Evolutionary conservation across 2,329 filamentous ascomycete genomes (phyloP).

Genomic region (Graphilbum ipis-grandicollis): DNA sequence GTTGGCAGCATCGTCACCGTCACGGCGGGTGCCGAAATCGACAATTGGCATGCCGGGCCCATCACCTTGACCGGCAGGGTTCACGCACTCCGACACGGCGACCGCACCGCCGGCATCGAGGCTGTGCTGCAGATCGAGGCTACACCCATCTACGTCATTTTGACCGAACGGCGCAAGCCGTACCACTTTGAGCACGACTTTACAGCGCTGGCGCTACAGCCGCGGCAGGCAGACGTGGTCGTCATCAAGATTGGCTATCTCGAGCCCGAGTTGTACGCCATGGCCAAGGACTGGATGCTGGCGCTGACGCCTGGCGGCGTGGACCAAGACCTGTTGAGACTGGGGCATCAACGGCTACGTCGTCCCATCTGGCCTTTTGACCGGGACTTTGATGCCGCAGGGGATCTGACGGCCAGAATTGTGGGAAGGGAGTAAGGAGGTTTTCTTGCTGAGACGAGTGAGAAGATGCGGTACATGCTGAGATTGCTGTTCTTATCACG

Average conservation of each 20-base stretch:
- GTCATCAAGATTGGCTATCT: constrained; percentile 39
- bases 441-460: too few relatives aligned
- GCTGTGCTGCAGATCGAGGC: constrained; percentile 29
- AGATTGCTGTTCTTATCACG: too few relatives aligned
- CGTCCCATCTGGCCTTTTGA: constrained; percentile 25
- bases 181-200: constrained; percentile 36
- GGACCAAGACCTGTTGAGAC: constrained; percentile 29
- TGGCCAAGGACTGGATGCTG: constrained; percentile 36
- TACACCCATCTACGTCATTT: constrained; percentile 27
- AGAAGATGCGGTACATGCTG: too few relatives aligned
- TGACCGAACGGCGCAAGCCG: constrained; percentile 33
- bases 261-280: constrained; percentile 34
- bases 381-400: constrained; percentile 5
- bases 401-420: too few relatives aligned
- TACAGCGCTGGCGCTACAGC: constrained; percentile 25
- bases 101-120: constrained; percentile 27
- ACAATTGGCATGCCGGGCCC: constrained; percentile 27
- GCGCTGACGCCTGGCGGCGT: constrained; percentile 35
- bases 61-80: constrained; percentile 32
- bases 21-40: constrained; percentile 30
- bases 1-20: constrained; percentile 29
- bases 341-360: constrained; percentile 28
- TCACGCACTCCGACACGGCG: constrained; percentile 31
- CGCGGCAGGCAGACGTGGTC: constrained; percentile 28
- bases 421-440: too few relatives aligned